phyloP scores from a whole-genome alignment of 768 basidiomycete species.

The Leccinum sublutescens region DNA sequence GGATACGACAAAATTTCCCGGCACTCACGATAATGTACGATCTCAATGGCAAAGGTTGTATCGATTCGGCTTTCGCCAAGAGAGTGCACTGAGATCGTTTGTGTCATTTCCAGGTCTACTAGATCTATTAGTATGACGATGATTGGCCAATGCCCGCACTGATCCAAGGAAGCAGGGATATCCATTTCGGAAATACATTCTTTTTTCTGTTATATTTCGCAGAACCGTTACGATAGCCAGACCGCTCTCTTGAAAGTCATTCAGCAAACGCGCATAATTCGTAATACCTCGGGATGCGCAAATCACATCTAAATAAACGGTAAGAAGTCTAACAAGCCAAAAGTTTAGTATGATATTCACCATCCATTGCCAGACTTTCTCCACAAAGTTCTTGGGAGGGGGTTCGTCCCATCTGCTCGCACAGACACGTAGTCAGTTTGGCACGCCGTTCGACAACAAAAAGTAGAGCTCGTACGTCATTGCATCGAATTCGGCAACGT shows the following conservation, averaged over 20 bases:
- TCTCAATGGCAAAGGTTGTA: background rate
- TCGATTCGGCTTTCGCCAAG: background rate
- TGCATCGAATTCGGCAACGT: conserved; percentile 29
- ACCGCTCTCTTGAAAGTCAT: conserved; percentile 19
- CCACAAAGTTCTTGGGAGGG: conserved; percentile 22
- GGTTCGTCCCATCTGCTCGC: conserved; percentile 27
- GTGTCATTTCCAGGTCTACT: no score
- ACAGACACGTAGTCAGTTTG: background rate
- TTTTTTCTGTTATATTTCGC: background rate
- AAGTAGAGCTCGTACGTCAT: conserved; percentile 16
- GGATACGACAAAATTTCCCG: no score
- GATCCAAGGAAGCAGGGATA: conserved; percentile 67
- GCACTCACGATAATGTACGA: background rate
- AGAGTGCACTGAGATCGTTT: background rate
- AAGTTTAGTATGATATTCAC: conserved; percentile 8
- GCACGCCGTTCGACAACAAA: background rate
- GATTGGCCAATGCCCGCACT: background rate
- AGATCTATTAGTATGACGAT: background rate
- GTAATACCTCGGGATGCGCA: background rate
- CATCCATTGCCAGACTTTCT: conserved; percentile 29
- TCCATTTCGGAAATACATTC: conserved; percentile 51
- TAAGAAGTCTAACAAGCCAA: background rate
- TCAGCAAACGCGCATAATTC: conserved; percentile 39
- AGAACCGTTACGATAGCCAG: conserved; percentile 1
- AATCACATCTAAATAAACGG: conserved; percentile 11